Conservation (phyloP, 1,284 basidiomycete species). For the Sporisorium graminicola region DNA sequence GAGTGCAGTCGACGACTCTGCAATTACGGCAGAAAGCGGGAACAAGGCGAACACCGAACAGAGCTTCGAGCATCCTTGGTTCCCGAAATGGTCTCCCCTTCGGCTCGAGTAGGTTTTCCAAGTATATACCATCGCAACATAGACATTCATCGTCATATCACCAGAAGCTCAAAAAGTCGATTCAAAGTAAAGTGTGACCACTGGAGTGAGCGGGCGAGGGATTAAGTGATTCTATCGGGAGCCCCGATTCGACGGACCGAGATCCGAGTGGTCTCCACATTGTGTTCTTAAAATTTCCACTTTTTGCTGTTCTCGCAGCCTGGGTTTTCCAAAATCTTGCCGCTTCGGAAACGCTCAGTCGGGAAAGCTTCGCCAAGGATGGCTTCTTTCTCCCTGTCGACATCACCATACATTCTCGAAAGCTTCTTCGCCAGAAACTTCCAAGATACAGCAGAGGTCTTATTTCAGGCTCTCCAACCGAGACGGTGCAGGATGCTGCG, state of each 20-base stretch:
- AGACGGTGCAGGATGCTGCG: constrained; percentile 24
- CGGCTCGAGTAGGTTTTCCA: background rate
- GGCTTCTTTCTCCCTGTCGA: background rate
- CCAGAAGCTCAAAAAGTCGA: too few relatives aligned
- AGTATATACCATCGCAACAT: constrained; percentile 8
- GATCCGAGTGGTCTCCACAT: constrained; percentile 23
- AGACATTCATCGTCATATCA: background rate
- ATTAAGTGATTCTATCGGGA: background rate
- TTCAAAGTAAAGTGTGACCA: too few relatives aligned
- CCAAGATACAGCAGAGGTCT: background rate
- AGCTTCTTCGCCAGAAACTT: background rate
- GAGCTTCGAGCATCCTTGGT: constrained; percentile 39
- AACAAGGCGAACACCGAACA: background rate
- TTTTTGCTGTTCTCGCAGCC: background rate
- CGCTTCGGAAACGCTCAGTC: background rate
- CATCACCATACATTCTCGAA: background rate
- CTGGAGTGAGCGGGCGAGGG: background rate
- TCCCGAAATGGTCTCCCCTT: constrained; percentile 23
- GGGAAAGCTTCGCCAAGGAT: background rate
- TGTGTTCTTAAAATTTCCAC: background rate
- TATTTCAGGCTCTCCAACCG: background rate
- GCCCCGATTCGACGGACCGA: constrained; percentile 7
- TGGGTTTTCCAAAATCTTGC: constrained; percentile 3
- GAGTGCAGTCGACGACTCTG: background rate
- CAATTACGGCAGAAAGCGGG: background rate